Base-by-base conservation (phyloP, 176 grass and related monocot genomes). In the Alloteropsis semialata region DNA sequence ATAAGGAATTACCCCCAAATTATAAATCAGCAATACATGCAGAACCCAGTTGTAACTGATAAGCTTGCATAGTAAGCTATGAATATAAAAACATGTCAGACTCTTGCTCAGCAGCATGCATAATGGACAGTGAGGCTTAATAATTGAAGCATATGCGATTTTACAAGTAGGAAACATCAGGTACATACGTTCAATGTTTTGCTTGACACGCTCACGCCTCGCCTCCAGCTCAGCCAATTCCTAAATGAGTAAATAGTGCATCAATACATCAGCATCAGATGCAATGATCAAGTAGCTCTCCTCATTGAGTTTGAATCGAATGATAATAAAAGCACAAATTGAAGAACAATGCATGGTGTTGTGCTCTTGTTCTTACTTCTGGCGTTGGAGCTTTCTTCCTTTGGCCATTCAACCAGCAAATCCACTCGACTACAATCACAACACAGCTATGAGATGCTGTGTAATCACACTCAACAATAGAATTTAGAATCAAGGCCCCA, bases 351-450 rank as follows among this genome's bases (percentile, higher is more conserved):
- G 16, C 11, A 32, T 0, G 80, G 8, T 60, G 6, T n/a, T 39
- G 22, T 4, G 19, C 4, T 54, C 38, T 78, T 33, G 45, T 15
- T 28, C 80, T 80, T 85, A 89, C 96, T 91, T 98, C 92, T 25
- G 82, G 92, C 43, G 89, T 90, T 36, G 96, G 96, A 83, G 91
- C 82, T 88, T 87, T 93, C 92, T 90, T 95, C 63, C 92, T 92
- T 58, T 98, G 96, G 22, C 96, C 91, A 87, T 98, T 98, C 87
- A 98, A 88, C 96, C 92, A 98, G 96, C 96, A 98, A 88, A 93
- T 98, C 96, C 96, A 98, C 90, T 98, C 96, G 69, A 98, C 96
- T 95, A 77, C 84, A 98, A 83, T 21, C 51, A 86, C 21, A 10
- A 72, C 51, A 79, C 13, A 60, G 21, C 42, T 62, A 68, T 79